phyloP scores from a whole-genome alignment of 148 eudicot species.

The Spergularia bocconei region DNA sequence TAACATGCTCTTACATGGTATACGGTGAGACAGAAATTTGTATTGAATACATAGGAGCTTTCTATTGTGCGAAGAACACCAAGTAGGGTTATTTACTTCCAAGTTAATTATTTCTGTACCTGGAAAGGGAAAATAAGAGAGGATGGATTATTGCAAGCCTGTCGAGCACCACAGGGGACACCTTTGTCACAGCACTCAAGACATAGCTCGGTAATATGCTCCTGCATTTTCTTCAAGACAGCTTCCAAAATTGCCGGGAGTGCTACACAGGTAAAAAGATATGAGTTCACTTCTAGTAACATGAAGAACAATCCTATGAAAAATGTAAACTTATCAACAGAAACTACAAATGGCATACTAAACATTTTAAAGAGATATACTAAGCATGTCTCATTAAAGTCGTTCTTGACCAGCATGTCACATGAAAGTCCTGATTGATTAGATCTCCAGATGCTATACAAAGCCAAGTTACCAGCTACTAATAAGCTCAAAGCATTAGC shows the following conservation, averaged over 20 bases:
- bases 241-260: conserved; percentile 78
- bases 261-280: conserved; percentile 41
- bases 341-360: background rate
- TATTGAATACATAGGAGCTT: too few species aligned
- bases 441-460: too few species aligned
- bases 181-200: conserved; percentile 93
- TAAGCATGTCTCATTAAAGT: background rate
- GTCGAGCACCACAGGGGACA: conserved; percentile 90
- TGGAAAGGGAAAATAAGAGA: conserved; percentile 95
- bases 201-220: conserved; percentile 92
- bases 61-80: too few species aligned
- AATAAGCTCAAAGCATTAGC: too few species aligned
- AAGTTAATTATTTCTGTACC: conserved; percentile 30
- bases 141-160: conserved; percentile 73
- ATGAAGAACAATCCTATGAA: background rate
- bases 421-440: too few species aligned
- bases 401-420: background rate
- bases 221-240: conserved; percentile 67
- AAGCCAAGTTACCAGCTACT: too few species aligned
- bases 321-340: conserved; percentile 2
- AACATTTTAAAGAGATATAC: background rate
- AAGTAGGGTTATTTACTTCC: too few species aligned
- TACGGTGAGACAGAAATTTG: too few species aligned
- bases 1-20: too few species aligned
- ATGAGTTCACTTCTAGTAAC: conserved; percentile 13